Evolutionary conservation across 192 early-diverging fungal species (phyloP).

Genomic region (Bifiguratus adelaidae): DNA sequence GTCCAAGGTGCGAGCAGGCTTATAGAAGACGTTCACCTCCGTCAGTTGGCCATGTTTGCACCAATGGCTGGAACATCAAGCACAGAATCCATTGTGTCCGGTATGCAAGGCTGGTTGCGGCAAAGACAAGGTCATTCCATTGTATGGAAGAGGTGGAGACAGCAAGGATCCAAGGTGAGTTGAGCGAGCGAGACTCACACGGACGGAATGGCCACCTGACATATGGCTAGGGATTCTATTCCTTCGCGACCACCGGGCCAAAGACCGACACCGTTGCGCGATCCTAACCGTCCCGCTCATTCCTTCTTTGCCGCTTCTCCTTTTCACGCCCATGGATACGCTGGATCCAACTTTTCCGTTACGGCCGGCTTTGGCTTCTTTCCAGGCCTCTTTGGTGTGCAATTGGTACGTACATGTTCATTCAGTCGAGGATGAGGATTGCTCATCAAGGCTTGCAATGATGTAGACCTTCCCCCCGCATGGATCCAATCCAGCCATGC

Average conservation of each 20-base stretch:
- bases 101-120: constrained; percentile 81
- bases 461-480: neutral
- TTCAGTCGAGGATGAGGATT: neutral
- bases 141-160: constrained; percentile 72
- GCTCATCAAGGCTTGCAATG: neutral
- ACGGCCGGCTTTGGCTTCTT: constrained; percentile 59
- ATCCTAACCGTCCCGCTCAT: constrained; percentile 33
- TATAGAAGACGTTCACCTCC: neutral
- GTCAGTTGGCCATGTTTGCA: constrained; percentile 55
- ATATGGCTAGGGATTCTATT: too few relatives aligned
- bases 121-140: constrained; percentile 73
- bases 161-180: constrained; percentile 60
- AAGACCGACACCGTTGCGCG: constrained; percentile 54
- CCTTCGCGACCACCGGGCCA: constrained; percentile 72
- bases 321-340: constrained; percentile 34
- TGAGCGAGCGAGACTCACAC: neutral
- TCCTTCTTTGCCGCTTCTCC: constrained; percentile 37
- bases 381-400: constrained; percentile 58
- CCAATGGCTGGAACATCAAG: constrained; percentile 65
- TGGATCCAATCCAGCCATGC: constrained; percentile 25
- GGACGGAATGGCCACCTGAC: constrained; percentile 13
- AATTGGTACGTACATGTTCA: constrained; percentile 28
- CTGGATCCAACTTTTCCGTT: constrained; percentile 47
- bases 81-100: constrained; percentile 64
- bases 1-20: too few relatives aligned